These are phyloP conservation scores for Haematococcus lacustris DNA, from an alignment of 139 green algal species.

Conservation along the genomic window DNA sequence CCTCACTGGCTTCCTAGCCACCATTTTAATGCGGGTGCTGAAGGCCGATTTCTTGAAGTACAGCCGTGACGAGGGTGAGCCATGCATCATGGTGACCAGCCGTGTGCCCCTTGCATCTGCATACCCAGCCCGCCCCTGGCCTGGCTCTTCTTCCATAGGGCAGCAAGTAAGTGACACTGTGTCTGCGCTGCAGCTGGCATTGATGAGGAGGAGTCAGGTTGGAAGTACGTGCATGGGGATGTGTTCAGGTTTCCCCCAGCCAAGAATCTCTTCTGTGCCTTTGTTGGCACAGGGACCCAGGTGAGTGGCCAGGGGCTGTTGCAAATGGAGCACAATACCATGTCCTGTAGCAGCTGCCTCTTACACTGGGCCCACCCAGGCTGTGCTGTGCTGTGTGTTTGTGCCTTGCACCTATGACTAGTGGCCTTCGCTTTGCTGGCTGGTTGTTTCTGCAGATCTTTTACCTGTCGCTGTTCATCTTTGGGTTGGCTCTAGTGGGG, in stretches of 20 bases:
- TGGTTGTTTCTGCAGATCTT: slow-evolving; percentile 19
- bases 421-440: background rate
- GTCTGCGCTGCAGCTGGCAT: slow-evolving; percentile 10
- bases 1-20: slow-evolving; percentile 84
- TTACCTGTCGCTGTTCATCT: slow-evolving; percentile 48
- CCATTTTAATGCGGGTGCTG: slow-evolving; percentile 84
- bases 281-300: slow-evolving; percentile 77
- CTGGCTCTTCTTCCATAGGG: too few species aligned
- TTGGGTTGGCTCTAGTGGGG: slow-evolving; percentile 74
- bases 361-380: background rate
- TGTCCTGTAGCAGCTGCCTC: too few species aligned
- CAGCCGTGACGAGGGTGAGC: slow-evolving; percentile 46
- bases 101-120: too few species aligned
- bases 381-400: background rate
- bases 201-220: slow-evolving; percentile 65
- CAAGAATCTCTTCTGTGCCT: slow-evolving; percentile 71
- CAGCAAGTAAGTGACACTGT: too few species aligned
- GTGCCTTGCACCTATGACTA: background rate
- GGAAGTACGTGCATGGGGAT: slow-evolving; percentile 89
- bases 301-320: too few species aligned
- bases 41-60: slow-evolving; percentile 84
- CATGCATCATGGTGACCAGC: slow-evolving; percentile 5
- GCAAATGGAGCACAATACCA: too few species aligned
- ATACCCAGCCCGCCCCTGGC: too few species aligned
- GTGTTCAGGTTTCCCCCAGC: slow-evolving; percentile 83